These are phyloP conservation scores for Gossypium davidsonii DNA, from an alignment of 441 rosid species.

Conservation along the genomic window DNA sequence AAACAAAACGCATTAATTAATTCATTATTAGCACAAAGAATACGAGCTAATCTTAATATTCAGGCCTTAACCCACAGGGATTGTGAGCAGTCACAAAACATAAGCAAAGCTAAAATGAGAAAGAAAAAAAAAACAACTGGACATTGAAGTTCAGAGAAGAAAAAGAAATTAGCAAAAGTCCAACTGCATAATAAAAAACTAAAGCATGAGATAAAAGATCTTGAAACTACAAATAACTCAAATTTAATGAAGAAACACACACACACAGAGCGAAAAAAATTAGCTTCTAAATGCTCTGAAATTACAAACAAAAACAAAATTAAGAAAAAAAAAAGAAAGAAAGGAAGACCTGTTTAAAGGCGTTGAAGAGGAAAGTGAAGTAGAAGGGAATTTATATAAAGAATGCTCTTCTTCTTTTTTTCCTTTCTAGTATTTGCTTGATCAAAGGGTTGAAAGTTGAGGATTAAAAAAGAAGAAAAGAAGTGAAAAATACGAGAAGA, in stretches of 20 bases:
- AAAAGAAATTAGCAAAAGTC: background rate
- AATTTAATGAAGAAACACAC: background rate
- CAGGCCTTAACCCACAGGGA: background rate
- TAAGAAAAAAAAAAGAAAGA: background rate
- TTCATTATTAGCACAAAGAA: background rate
- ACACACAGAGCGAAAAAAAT: background rate
- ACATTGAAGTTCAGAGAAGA: background rate
- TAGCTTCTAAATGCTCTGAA: background rate
- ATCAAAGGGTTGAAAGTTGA: constrained; percentile 36
- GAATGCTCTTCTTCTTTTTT: background rate
- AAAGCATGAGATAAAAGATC: constrained; percentile 5
- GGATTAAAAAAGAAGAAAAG: background rate
- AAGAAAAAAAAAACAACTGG: background rate
- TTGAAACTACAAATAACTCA: background rate
- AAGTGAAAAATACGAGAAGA: background rate
- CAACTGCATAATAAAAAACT: background rate
- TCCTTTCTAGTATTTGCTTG: background rate
- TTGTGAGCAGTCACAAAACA: too few relatives aligned
- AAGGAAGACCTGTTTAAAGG: constrained; percentile 41
- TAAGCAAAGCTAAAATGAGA: constrained; percentile 3
- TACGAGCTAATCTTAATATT: background rate
- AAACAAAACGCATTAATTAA: background rate
- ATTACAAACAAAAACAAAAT: background rate
- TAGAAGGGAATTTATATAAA: constrained; percentile 30
- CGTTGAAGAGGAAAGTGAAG: constrained; percentile 31